Evolutionary conservation across 1,284 basidiomycete species (phyloP), one percentile per base, ranked within the genome.

Genomic region (Neotropicomus parvogracilis): DNA sequence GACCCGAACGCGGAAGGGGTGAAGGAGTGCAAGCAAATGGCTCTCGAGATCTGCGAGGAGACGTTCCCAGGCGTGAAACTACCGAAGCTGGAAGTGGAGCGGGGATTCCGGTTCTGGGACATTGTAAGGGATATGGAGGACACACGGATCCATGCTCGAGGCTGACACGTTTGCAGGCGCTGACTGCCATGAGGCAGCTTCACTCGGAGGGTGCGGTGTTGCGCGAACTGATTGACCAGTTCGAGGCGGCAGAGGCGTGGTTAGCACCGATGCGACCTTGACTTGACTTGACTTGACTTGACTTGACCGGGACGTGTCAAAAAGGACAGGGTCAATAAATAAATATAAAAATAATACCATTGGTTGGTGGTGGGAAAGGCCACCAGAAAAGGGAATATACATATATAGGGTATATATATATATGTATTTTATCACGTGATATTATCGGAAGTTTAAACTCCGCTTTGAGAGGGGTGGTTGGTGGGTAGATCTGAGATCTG

Each of bases 71-170:
- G 92, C 19, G 90, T 99, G 58, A 95, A 93, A 74, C 71, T 70
- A 53, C 91, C 95, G 7, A 83, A 84, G 68, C 72, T 72, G 48
- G 95, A 99, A 75, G 86, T 99, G 42, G 91, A 94, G 66, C 75
- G 97, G 46, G 95, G 94, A 5, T 98, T 99, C 76, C 78, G 97
- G 59, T 99, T 99, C 76, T 99, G 97, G 95, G 89, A 95, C 64
- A 80, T 94, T 67, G 93, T 95, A 66, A 75, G 91, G n/a, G 49
- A 44, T 54, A 53, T 24, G 8, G 16, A 56, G 35, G 46, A 36
- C 34, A 29, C 20, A 43, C 33, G 47, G 12, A 41, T 35, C 42
- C 17, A 26, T 17, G 44, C 48, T 56, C 43, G 53, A 60, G 61
- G 57, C 55, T 56, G 50, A 62, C 55, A 48, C 39, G 46, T 50